Evolutionary conservation across 2,329 filamentous ascomycete genomes (phyloP).

Genomic region (Pleoardoris graminearum): DNA sequence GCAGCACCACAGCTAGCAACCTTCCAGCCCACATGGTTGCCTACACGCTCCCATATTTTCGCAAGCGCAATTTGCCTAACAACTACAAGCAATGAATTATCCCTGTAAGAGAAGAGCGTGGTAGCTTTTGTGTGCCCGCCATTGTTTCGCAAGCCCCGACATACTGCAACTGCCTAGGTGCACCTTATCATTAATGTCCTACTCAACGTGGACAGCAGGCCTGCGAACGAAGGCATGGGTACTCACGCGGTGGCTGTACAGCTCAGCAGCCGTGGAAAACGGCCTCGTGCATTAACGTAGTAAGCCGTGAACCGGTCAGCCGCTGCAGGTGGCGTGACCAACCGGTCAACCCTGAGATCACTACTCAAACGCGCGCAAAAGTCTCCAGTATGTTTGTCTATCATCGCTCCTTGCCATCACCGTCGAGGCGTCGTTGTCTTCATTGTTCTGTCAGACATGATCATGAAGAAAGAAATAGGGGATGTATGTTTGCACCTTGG

Average conservation of each 20-base stretch:
- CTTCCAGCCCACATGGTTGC: too few species aligned
- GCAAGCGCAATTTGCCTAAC: too few species aligned
- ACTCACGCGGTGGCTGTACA: not conserved
- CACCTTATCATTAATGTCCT: too few species aligned
- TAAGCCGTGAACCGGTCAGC: constrained; percentile 11
- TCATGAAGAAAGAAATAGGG: constrained; percentile 6
- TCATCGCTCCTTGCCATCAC: not conserved
- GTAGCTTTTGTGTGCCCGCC: too few species aligned
- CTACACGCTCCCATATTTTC: too few species aligned
- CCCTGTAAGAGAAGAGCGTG: too few species aligned
- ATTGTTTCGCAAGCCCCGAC: too few species aligned
- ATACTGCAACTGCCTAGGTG: too few species aligned
- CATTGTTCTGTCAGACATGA: constrained; percentile 3
- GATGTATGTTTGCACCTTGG: constrained; percentile 1
- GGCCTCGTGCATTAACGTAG: constrained; percentile 6
- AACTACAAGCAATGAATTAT: too few species aligned
- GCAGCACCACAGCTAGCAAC: too few species aligned
- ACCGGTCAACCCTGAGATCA: constrained; percentile 5
- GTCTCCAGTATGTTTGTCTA: not conserved
- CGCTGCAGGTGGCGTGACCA: constrained; percentile 12
- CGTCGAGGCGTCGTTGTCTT: not conserved
- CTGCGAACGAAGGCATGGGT: too few species aligned
- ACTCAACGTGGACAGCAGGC: too few species aligned
- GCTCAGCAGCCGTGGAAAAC: constrained; percentile 6
- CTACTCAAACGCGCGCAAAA: not conserved